A percentile compares a stretch with the other conserved stretches of the same genome.
These are phyloP conservation scores for Leishmania braziliensis DNA, from an alignment of 208 protist species.

Conservation along the genomic window DNA sequence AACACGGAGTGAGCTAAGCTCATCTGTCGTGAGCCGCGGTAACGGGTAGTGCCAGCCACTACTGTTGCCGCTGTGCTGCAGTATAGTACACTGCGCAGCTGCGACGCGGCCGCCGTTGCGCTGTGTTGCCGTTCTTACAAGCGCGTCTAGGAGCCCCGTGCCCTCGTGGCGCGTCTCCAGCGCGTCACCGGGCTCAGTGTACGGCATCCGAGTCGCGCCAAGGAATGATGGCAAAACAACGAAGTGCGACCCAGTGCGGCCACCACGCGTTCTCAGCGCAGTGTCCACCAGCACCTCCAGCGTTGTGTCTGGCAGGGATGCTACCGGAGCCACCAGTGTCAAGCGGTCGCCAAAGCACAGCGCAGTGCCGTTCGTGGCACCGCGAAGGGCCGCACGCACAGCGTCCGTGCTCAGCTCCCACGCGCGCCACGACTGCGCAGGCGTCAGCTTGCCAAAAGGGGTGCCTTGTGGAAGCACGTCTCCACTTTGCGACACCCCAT, in stretches of 20 bases:
- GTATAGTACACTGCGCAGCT: constrained; percentile 37
- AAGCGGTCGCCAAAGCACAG: constrained; percentile 12
- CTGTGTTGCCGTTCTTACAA: constrained; percentile 25
- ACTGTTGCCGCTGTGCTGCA: neutral
- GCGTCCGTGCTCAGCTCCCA: constrained; percentile 10
- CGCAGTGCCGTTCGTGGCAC: neutral
- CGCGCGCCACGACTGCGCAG: constrained; percentile 5
- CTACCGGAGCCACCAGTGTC: constrained; percentile 10
- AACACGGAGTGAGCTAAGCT: neutral
- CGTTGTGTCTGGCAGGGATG: neutral
- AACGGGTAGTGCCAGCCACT: neutral
- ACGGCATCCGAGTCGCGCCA: constrained; percentile 9
- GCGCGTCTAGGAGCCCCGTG: constrained; percentile 21
- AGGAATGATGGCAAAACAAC: constrained; percentile 24
- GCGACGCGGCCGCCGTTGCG: constrained; percentile 41
- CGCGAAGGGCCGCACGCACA: constrained; percentile 1
- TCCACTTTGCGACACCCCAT: neutral
- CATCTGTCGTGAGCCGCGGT: neutral
- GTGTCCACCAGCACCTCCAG: constrained; percentile 24
- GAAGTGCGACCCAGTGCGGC: constrained; percentile 17
- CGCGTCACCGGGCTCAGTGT: constrained; percentile 18
- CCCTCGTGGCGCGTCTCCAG: constrained; percentile 11
- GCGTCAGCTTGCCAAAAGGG: neutral
- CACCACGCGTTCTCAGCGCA: constrained; percentile 15
- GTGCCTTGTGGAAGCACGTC: neutral